These are phyloP conservation scores for Rhododendron mucronatum DNA, from an alignment of 148 eudicot species.

Conservation along the genomic window DNA sequence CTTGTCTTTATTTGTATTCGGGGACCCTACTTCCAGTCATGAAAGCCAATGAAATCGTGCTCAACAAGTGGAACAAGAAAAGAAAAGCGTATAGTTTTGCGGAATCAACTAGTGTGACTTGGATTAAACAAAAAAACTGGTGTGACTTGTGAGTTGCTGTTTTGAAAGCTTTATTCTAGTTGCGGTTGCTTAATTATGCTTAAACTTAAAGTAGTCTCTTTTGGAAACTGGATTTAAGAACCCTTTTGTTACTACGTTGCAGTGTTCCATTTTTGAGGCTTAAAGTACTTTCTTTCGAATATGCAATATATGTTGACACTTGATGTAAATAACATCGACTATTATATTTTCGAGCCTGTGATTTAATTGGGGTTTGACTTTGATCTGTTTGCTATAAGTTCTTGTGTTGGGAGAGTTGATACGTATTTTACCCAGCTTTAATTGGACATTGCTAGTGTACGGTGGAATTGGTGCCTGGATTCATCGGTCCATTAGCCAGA, in stretches of 20 bases:
- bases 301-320: neutral
- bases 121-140: too few relatives aligned
- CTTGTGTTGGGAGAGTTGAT: neutral
- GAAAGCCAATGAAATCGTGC: neutral
- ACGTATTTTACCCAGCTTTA: neutral
- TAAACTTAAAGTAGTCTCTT: neutral
- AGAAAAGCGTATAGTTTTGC: too few relatives aligned
- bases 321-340: too few relatives aligned
- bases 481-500: too few relatives aligned
- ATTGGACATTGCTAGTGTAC: too few relatives aligned
- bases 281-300: conserved; percentile 31
- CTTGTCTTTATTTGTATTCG: neutral
- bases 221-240: neutral
- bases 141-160: neutral
- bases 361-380: neutral
- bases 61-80: too few relatives aligned
- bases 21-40: neutral
- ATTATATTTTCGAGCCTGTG: too few relatives aligned
- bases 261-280: conserved; percentile 63
- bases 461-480: too few relatives aligned
- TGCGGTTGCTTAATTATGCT: neutral
- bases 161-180: too few relatives aligned
- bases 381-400: neutral
- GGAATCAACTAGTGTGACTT: too few relatives aligned
- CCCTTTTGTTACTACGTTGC: neutral